Base-by-base conservation (phyloP, 2,329 filamentous ascomycete species). In the Huntiella omanensis region DNA sequence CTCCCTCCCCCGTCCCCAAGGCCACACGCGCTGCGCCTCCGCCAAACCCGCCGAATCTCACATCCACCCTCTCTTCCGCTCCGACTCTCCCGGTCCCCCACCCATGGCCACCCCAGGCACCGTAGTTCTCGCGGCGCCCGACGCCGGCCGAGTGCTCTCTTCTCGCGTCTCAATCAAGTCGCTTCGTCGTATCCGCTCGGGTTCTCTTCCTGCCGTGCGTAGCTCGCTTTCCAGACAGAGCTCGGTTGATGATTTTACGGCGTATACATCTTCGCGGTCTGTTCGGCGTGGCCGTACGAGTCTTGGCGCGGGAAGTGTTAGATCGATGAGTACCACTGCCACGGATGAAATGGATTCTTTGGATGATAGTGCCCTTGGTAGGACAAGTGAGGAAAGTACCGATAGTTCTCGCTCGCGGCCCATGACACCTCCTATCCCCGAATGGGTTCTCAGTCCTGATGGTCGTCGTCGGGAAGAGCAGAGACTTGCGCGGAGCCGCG, bases 41-140 rank as follows among this genome's bases (percentile, higher is more conserved):
- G 36, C 63, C 56, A 43, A 68, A 68, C 45, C 48, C 17, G 48
- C 48, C 54, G 79, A 86, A 57, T 67, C 75, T 3, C 75, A 85
- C 55, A 85, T 86, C 40, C 82, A 87, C 58, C 82, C 82, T 6
- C 68, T 87, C 3, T 86, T 87, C 64, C 70, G 82, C 49, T 77
- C 77, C 4, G 79, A 83, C 56, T 81, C 75, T 36, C 78, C 78
- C 0, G 70, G 67, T 1, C 79, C 80, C 5, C 76, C 80, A 1
- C 73, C 80, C 0, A 61, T 73, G 4, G 68, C 71, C 1, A 81
- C 78, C 0, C 76, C 79, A 0, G 78, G 80, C 0, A 87, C 82
- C 0, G 68, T 78, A 12, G 78, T 87, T 42, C 65, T 75, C 8
- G 82, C 80, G 0, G 77, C 80, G 2, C 80, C 80, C 0, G 70